phyloP scores from a whole-genome alignment of 2,329 filamentous ascomycete species.

The Fusarium guadeloupense region DNA sequence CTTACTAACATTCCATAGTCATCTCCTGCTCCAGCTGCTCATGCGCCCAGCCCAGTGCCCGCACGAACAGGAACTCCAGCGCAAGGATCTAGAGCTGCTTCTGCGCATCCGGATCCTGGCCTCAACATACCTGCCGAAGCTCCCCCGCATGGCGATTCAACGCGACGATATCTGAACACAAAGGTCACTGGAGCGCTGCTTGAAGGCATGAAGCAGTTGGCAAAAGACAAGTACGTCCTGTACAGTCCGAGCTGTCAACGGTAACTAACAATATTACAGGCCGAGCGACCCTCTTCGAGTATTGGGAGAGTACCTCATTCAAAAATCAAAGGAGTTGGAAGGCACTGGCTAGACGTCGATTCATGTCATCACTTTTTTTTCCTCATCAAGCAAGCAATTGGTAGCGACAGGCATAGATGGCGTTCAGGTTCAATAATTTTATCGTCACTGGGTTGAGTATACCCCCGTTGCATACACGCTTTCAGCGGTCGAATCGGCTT shows the following conservation, averaged over 20 bases:
- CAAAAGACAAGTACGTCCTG: constrained; percentile 73
- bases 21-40: constrained; percentile 51
- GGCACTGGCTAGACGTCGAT: constrained; percentile 35
- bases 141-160: constrained; percentile 72
- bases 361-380: constrained; percentile 1
- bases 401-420: constrained; percentile 31
- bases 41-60: constrained; percentile 54
- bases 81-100: constrained; percentile 63
- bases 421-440: constrained; percentile 38
- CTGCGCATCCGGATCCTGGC: constrained; percentile 63
- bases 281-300: constrained; percentile 74
- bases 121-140: constrained; percentile 68
- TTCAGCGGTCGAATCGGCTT: constrained; percentile 48
- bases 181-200: constrained; percentile 74
- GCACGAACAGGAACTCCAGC: constrained; percentile 61
- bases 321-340: constrained; percentile 73
- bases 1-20: constrained; percentile 41
- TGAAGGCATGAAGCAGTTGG: constrained; percentile 78
- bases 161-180: constrained; percentile 75
- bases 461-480: constrained; percentile 42
- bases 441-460: constrained; percentile 40
- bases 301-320: constrained; percentile 75
- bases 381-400: constrained; percentile 5
- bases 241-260: neutral
- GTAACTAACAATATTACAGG: constrained; percentile 48